Conservation (phyloP, 2,329 filamentous ascomycete species). For the Pestalotiopsis sp. region DNA sequence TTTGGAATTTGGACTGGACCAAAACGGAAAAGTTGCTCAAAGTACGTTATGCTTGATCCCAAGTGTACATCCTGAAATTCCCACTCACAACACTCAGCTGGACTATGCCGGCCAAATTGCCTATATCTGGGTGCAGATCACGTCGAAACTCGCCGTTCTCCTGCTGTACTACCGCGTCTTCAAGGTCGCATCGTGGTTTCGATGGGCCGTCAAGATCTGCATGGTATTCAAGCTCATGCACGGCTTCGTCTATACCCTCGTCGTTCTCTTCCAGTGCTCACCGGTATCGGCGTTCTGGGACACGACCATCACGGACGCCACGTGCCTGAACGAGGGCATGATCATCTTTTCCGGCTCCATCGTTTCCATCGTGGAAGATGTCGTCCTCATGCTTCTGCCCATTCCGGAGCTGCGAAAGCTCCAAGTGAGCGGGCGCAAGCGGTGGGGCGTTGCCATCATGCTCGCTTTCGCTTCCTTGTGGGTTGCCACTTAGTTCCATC, state of each 20-base stretch:
- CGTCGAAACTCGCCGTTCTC: neutral
- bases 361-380: neutral
- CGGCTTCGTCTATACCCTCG: neutral
- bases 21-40: neutral
- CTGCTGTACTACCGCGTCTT: constrained; percentile 4
- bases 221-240: neutral
- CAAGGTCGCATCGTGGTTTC: neutral
- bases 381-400: neutral
- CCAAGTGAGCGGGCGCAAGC: neutral
- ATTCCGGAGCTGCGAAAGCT: constrained; percentile 1
- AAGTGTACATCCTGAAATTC: neutral
- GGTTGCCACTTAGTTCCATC: neutral
- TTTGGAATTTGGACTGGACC: constrained; percentile 2
- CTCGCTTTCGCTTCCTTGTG: constrained; percentile 5
- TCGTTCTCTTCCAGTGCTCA: neutral
- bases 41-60: neutral
- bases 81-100: neutral
- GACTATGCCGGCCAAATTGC: neutral
- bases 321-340: neutral
- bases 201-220: neutral
- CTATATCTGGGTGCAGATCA: neutral
- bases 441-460: neutral
- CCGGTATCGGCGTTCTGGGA: constrained; percentile 1
- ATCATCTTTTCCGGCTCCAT: neutral
- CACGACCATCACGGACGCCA: neutral